Evolutionary conservation across 768 basidiomycete species (phyloP).

Genomic region (Boletus tomentosulus): DNA sequence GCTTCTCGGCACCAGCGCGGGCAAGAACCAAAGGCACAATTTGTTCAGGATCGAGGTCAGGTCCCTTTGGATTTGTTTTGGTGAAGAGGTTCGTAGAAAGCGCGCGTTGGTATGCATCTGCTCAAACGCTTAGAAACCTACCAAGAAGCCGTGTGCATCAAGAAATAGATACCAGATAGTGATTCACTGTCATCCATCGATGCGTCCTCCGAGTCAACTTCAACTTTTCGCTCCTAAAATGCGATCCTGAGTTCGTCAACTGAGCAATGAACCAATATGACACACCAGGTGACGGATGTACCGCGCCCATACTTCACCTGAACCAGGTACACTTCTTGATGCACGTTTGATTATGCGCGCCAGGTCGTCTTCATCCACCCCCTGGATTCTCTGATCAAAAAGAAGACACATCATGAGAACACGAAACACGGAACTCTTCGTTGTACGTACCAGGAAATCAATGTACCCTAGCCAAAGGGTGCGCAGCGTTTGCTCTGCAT

Average conservation of each 20-base stretch:
- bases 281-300: conserved; percentile 70
- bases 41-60: conserved; percentile 54
- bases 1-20: conserved; percentile 59
- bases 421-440: background rate
- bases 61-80: conserved; percentile 15
- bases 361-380: conserved; percentile 41
- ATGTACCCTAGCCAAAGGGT: no score
- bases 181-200: conserved; percentile 21
- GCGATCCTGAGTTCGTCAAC: background rate
- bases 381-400: conserved; percentile 29
- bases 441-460: conserved; percentile 56
- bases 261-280: background rate
- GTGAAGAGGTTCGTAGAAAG: conserved; percentile 52
- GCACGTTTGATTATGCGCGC: conserved; percentile 50
- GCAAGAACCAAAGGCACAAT: conserved; percentile 61
- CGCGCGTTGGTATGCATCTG: conserved; percentile 59
- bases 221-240: conserved; percentile 21
- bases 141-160: background rate
- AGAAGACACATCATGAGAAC: background rate
- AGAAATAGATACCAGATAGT: conserved; percentile 19
- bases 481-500: conserved; percentile 56
- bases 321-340: conserved; percentile 66
- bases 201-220: conserved; percentile 13
- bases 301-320: conserved; percentile 74
- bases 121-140: conserved; percentile 4